Conservation (phyloP, 148 eudicot genomes). For the Salicornia ramosissima region DNA sequence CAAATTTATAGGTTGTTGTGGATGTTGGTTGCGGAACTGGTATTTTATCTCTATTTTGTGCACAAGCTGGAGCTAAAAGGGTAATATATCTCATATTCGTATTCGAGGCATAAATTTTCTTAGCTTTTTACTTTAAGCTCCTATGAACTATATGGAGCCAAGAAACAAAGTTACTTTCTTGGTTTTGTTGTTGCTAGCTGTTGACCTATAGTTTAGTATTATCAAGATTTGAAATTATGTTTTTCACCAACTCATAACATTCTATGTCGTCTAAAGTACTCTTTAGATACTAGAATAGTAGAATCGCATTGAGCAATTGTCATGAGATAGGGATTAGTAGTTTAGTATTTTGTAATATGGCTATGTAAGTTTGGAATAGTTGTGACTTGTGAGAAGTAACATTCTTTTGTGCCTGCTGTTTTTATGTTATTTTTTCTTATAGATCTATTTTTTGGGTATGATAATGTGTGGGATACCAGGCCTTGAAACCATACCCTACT, state of each 20-base stretch:
- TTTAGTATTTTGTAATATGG: not conserved
- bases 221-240: not conserved
- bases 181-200: not conserved
- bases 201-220: not conserved
- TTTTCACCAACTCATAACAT: not conserved
- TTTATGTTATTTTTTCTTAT: no score
- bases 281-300: not conserved
- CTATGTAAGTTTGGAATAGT: no score
- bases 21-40: slow-evolving; percentile 99
- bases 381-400: no score
- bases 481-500: no score
- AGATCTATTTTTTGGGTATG: no score
- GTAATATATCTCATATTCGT: slow-evolving; percentile 31
- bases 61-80: slow-evolving; percentile 93
- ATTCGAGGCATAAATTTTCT: not conserved
- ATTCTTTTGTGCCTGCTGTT: no score
- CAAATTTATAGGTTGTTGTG: slow-evolving; percentile 74
- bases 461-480: no score
- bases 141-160: not conserved
- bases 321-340: no score
- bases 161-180: not conserved
- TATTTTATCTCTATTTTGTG: slow-evolving; percentile 95
- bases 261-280: not conserved
- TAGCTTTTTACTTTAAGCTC: not conserved
- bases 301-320: no score